phyloP scores from a whole-genome alignment of 345 rosid species.

The Bretschneidera sinensis region DNA sequence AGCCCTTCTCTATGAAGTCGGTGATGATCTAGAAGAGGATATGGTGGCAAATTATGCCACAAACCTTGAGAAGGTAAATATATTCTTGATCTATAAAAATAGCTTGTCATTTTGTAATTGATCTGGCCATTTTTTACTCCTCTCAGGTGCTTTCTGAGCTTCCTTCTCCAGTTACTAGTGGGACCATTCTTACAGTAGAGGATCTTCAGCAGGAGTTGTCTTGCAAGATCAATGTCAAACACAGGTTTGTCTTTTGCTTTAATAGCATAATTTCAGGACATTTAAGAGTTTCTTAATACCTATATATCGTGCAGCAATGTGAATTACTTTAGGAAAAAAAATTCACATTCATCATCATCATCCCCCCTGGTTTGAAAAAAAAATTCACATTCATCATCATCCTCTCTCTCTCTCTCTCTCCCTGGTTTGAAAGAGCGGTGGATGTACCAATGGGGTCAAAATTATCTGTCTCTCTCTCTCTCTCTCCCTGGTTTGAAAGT shows the following conservation, averaged over 20 bases:
- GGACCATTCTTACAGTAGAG: constrained; percentile 68
- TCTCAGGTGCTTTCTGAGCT: constrained; percentile 70
- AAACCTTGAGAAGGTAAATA: constrained; percentile 86
- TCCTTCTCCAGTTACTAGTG: constrained; percentile 70
- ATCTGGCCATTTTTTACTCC: constrained; percentile 7
- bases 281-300: neutral
- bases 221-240: constrained; percentile 80
- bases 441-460: no score
- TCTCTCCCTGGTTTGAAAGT: no score
- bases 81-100: neutral
- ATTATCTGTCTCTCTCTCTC: no score
- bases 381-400: no score
- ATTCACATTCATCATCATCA: no score
- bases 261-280: neutral
- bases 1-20: constrained; percentile 88
- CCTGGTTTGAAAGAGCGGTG: no score
- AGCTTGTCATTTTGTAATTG: constrained; percentile 3
- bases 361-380: no score
- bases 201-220: constrained; percentile 91
- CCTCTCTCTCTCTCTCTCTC: neutral
- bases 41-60: constrained; percentile 74
- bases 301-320: neutral
- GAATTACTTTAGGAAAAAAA: neutral
- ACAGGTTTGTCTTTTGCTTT: constrained; percentile 82
- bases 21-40: constrained; percentile 88